Conservation (phyloP, 2,329 filamentous ascomycete species). For the Ceratocystis harringtonii region DNA sequence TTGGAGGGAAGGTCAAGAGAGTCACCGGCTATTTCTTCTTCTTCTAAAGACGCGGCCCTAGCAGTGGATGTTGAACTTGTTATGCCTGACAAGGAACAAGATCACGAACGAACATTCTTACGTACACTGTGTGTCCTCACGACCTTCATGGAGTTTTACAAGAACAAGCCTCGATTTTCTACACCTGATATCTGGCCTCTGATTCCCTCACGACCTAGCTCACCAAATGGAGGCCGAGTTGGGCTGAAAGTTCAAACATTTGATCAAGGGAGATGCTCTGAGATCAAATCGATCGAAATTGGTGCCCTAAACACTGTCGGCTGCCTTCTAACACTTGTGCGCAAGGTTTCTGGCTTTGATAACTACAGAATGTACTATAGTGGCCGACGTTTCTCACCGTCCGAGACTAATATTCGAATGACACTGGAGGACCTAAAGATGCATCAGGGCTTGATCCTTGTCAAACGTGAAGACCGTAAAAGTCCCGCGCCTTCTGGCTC, state of each 20-base stretch:
- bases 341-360: constrained; percentile 56
- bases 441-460: constrained; percentile 47
- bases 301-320: constrained; percentile 56
- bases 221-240: constrained; percentile 47
- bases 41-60: constrained; percentile 27
- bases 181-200: constrained; percentile 41
- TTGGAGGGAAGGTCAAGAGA: too few species aligned
- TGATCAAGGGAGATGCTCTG: constrained; percentile 43
- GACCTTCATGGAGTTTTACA: constrained; percentile 51
- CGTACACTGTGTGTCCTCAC: constrained; percentile 54
- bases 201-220: constrained; percentile 36
- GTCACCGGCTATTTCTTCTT: constrained; percentile 28
- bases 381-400: constrained; percentile 49
- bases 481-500: constrained; percentile 24
- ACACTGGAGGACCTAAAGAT: constrained; percentile 56
- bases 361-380: constrained; percentile 60
- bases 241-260: constrained; percentile 63
- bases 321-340: constrained; percentile 52
- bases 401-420: constrained; percentile 41
- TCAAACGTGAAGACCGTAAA: constrained; percentile 41
- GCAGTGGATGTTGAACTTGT: constrained; percentile 34
- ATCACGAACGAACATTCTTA: constrained; percentile 47
- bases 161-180: constrained; percentile 44
- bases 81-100: constrained; percentile 30
- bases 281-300: constrained; percentile 47